Evolutionary conservation across 495 filamentous ascomycete species (phyloP).

Genomic region (Eremomyces bilateralis): DNA sequence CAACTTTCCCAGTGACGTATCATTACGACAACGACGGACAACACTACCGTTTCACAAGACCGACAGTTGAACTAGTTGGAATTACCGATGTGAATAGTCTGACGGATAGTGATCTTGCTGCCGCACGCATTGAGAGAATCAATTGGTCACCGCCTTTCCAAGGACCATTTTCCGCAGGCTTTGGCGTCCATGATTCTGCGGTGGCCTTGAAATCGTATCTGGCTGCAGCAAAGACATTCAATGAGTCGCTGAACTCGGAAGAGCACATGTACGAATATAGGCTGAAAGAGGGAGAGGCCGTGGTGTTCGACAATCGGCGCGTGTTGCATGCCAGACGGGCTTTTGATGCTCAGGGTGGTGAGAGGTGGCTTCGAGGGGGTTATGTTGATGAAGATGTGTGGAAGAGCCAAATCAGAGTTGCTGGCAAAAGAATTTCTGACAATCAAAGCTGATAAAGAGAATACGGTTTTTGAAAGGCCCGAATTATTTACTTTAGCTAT

Average conservation of each 20-base stretch:
- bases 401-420: conserved; percentile 27
- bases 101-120: conserved; percentile 27
- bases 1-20: conserved; percentile 28
- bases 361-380: conserved; percentile 64
- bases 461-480: too few relatives aligned
- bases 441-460: too few relatives aligned
- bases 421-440: conserved; percentile 14
- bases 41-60: conserved; percentile 31
- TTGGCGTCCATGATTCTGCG: too few relatives aligned
- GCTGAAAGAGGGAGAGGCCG: conserved; percentile 58
- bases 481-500: too few relatives aligned
- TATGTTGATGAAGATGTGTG: conserved; percentile 60
- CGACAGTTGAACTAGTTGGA: conserved; percentile 27
- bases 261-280: conserved; percentile 41
- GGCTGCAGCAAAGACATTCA: conserved; percentile 25
- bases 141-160: conserved; percentile 15
- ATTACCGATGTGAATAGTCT: conserved; percentile 36
- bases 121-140: conserved; percentile 4
- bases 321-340: conserved; percentile 53
- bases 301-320: conserved; percentile 67
- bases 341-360: conserved; percentile 40
- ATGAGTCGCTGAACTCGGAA: conserved; percentile 23
- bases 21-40: conserved; percentile 50
- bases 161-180: conserved; percentile 1
- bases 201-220: conserved; percentile 8